Base-by-base conservation (phyloP, 352 stramenopile species). In the Phytophthora boehmeriae region DNA sequence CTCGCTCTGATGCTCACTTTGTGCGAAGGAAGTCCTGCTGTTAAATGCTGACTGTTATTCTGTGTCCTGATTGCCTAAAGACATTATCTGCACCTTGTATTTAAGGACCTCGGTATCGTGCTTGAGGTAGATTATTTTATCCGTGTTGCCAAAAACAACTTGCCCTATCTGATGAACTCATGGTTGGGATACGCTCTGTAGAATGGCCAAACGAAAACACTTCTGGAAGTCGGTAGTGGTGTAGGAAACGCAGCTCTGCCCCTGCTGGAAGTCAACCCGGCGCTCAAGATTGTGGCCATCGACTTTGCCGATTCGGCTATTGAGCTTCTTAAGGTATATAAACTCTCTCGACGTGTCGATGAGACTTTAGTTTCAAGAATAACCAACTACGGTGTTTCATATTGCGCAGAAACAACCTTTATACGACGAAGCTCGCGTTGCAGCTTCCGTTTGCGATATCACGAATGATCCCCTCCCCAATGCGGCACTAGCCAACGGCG, bases 241-340 rank as follows among this genome's bases (percentile, higher is more conserved):
- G 96, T 98, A 8, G 96, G 96, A 35, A 99, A 98, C 71, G 92
- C 94, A 8, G 85, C 97, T 34, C 77, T 98, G 38, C 96, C 96
- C 22, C 70, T 99, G 30, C 72, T 98, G n/a, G 91, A 98, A 62
- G 61, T 97, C 42, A 97, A 97, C 48, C 75, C 86, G 25, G 76
- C 74, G 59, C 88, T 96, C 20, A 71, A 86, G 43, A 88, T 98
- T 62, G 75, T 97, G 28, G 90, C 89, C n/a, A 88, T 98, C 43
- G 96, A 99, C 68, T 97, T 99, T 77, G 92, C 93, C 4, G 75
- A 84, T 32, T 92, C 80, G 8, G 96, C 93, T 11, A 98, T 99
- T 65, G 66, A 88, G 14, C 67, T 98, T 17, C 76, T 99, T 23
- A 97, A 90, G 85, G 94, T 89, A 17, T 34, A 59, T 71, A 61